A percentile compares a stretch with the other conserved stretches of the same genome.
Evolutionary conservation across 345 rosid genomes (phyloP).

Genomic region (Citrus mangshanensis): DNA sequence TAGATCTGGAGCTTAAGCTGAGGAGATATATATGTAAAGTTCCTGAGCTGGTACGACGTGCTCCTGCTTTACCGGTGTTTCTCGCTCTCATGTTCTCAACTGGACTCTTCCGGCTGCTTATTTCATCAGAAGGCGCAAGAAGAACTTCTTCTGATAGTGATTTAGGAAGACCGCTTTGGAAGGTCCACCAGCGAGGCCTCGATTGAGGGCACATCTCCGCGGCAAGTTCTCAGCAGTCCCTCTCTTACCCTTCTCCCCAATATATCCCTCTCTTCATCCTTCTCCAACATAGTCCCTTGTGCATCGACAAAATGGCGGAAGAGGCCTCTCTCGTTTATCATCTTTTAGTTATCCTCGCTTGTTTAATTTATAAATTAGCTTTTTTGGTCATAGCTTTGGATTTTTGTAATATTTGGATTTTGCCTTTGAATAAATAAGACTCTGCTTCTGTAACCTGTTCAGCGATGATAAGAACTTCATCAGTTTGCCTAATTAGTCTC

Average conservation of each 20-base stretch:
- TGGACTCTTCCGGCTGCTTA: constrained; percentile 67
- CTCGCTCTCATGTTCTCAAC: constrained; percentile 57
- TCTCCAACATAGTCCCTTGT: constrained; percentile 1
- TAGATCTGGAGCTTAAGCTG: constrained; percentile 75
- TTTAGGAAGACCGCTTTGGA: constrained; percentile 37
- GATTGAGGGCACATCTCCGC: constrained; percentile 37
- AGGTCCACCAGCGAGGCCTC: constrained; percentile 26
- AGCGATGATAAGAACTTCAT: background rate
- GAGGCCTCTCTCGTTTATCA: background rate
- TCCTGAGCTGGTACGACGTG: constrained; percentile 77
- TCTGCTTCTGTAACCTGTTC: background rate
- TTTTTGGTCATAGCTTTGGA: background rate
- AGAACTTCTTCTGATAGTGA: constrained; percentile 48
- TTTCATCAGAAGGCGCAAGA: constrained; percentile 45
- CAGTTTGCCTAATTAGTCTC: no score
- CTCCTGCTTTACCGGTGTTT: constrained; percentile 67
- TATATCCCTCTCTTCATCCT: constrained; percentile 21
- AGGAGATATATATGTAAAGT: constrained; percentile 66
- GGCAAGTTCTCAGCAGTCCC: constrained; percentile 27
- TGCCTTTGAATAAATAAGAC: background rate
- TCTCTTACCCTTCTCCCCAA: constrained; percentile 15
- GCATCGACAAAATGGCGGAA: background rate
- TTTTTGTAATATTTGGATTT: background rate
- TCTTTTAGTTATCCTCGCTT: background rate
- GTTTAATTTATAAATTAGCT: background rate